A percentile compares a stretch with the other conserved stretches of the same genome.
Conservation (phyloP, 2,329 filamentous ascomycete species). For the Penicillium paneum region DNA sequence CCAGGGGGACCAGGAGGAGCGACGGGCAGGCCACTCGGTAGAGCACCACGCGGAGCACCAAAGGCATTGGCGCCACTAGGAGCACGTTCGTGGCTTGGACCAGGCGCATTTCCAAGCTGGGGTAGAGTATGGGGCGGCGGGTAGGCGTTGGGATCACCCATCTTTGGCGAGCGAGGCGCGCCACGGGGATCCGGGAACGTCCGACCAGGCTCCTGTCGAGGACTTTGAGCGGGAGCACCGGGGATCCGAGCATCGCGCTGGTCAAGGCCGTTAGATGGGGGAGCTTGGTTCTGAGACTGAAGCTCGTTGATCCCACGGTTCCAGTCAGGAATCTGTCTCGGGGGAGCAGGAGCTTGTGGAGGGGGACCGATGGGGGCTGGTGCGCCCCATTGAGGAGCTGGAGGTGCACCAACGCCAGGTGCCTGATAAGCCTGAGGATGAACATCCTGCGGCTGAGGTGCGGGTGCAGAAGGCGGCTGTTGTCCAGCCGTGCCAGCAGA, state of each 20-base stretch:
- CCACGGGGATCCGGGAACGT: slow-evolving; percentile 64
- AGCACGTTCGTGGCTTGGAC: slow-evolving; percentile 41
- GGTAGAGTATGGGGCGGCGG: slow-evolving; percentile 50
- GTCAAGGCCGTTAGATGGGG: slow-evolving; percentile 75
- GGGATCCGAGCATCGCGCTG: slow-evolving; percentile 69
- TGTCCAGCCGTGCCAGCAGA: slow-evolving; percentile 58
- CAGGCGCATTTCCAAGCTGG: slow-evolving; percentile 49
- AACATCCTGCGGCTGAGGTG: slow-evolving; percentile 76
- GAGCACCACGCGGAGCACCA: slow-evolving; percentile 40
- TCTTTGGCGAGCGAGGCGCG: slow-evolving; percentile 59
- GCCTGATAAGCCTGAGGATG: slow-evolving; percentile 92
- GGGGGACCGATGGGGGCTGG: slow-evolving; percentile 54
- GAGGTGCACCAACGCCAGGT: slow-evolving; percentile 75
- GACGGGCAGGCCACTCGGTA: slow-evolving; percentile 47
- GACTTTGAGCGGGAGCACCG: slow-evolving; percentile 69
- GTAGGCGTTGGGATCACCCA: slow-evolving; percentile 54
- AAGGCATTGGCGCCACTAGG: slow-evolving; percentile 31
- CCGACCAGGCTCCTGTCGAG: slow-evolving; percentile 68
- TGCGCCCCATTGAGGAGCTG: slow-evolving; percentile 84
- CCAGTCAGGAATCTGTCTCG: slow-evolving; percentile 60
- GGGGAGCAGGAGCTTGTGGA: slow-evolving; percentile 62
- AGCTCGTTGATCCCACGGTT: slow-evolving; percentile 73
- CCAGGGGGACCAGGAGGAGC: slow-evolving; percentile 49
- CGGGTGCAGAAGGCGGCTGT: slow-evolving; percentile 75
- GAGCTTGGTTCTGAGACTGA: slow-evolving; percentile 53